These are phyloP conservation scores for Pleurostoma richardsiae DNA, from an alignment of 2,329 filamentous ascomycete species.

Conservation along the genomic window DNA sequence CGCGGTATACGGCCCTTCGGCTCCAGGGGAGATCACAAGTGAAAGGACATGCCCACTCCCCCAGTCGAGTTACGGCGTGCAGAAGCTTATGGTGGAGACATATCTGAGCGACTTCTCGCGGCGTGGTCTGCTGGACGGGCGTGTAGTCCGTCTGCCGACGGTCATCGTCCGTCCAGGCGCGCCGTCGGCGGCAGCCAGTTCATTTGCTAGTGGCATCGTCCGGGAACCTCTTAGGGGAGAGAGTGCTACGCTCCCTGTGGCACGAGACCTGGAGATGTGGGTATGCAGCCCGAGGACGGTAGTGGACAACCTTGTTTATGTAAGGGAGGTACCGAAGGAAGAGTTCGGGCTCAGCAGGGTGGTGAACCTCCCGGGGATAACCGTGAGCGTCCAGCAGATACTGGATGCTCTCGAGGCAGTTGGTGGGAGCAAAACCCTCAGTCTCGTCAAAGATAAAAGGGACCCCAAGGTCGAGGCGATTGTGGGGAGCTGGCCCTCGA, in stretches of 20 bases:
- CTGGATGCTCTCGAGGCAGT: constrained; percentile 43
- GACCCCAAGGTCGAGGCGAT: constrained; percentile 42
- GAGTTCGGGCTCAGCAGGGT: constrained; percentile 35
- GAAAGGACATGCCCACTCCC: constrained; percentile 43
- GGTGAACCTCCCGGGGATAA: constrained; percentile 47
- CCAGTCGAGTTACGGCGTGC: constrained; percentile 52
- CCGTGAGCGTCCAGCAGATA: constrained; percentile 48
- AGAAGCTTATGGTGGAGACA: constrained; percentile 58
- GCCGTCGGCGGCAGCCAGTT: constrained; percentile 55
- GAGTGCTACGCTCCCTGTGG: constrained; percentile 35
- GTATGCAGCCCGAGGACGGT: constrained; percentile 40
- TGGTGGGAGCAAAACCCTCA: constrained; percentile 37
- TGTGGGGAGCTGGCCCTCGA: constrained; percentile 48
- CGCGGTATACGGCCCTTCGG: constrained; percentile 52
- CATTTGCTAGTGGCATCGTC: constrained; percentile 58
- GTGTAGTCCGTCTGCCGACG: constrained; percentile 53
- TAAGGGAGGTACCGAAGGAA: constrained; percentile 32
- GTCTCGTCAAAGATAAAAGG: constrained; percentile 39
- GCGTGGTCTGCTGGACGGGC: constrained; percentile 50
- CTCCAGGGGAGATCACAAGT: constrained; percentile 38
- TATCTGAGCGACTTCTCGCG: constrained; percentile 47
- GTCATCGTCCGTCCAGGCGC: constrained; percentile 55
- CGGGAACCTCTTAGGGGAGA: constrained; percentile 50
- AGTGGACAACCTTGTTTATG: constrained; percentile 37
- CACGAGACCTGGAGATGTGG: constrained; percentile 37